Evolutionary conservation across 805 yeast genomes (phyloP).

Genomic region (Starmerella kuoi): DNA sequence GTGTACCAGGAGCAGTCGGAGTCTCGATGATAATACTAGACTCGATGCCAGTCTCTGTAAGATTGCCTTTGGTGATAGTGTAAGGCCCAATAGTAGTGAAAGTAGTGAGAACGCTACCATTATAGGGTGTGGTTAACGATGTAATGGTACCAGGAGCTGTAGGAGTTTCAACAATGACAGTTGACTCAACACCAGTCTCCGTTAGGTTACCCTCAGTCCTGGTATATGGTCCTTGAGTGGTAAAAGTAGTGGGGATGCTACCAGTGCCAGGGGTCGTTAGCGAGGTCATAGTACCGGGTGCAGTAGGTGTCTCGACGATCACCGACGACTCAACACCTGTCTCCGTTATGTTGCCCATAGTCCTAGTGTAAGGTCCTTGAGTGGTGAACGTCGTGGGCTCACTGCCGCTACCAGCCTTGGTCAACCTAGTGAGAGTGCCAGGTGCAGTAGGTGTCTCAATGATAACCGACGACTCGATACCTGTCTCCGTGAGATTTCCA

Average conservation of each 20-base stretch:
- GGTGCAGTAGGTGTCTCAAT: background rate
- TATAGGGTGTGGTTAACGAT: background rate
- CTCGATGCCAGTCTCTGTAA: background rate
- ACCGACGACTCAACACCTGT: background rate
- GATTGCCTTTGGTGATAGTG: background rate
- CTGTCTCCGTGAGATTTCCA: background rate
- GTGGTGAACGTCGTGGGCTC: constrained; percentile 1
- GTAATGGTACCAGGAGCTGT: background rate
- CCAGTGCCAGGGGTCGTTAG: constrained; percentile 3
- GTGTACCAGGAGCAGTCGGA: too few relatives aligned
- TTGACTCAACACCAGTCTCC: too few relatives aligned
- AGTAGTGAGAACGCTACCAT: background rate
- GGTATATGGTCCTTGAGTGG: background rate
- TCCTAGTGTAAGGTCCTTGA: background rate
- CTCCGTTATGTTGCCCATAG: background rate
- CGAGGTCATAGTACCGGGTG: constrained; percentile 1
- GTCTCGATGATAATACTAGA: background rate
- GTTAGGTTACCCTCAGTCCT: background rate
- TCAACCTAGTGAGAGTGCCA: background rate
- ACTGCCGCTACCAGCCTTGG: background rate
- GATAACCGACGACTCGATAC: background rate
- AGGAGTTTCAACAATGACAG: background rate
- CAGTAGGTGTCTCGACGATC: constrained; percentile 2
- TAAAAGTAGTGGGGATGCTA: background rate
- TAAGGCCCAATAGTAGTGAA: background rate